phyloP scores from a whole-genome alignment of 108 stramenopile species.

The Poteriospumella lacustris region DNA sequence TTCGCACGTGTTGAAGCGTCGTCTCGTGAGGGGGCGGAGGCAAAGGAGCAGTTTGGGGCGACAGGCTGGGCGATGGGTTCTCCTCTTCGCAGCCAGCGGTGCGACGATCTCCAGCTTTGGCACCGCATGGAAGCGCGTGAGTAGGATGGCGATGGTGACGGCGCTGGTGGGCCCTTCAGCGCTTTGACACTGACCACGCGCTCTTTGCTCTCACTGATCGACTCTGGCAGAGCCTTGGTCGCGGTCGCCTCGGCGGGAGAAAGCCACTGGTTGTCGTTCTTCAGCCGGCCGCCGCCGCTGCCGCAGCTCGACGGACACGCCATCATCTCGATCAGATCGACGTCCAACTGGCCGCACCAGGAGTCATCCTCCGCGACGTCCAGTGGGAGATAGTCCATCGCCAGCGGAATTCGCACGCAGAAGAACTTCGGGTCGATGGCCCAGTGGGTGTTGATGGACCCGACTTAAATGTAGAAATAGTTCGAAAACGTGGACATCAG shows the following conservation, averaged over 20 bases:
- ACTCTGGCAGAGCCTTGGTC: neutral
- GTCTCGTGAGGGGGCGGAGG: no score
- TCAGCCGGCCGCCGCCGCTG: conserved; percentile 88
- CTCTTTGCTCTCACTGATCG: neutral
- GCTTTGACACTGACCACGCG: neutral
- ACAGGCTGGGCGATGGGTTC: no score
- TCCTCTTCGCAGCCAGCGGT: conserved; percentile 19
- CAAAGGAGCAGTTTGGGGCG: no score
- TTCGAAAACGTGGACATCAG: no score
- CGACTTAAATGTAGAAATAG: no score
- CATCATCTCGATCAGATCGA: conserved; percentile 90
- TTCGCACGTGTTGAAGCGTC: no score
- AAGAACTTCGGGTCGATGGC: no score
- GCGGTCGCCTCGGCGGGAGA: neutral
- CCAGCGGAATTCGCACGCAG: no score
- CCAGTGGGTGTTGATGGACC: no score
- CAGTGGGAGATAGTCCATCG: no score
- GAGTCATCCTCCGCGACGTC: no score
- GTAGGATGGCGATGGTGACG: neutral
- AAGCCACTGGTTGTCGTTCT: neutral
- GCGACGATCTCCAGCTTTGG: conserved; percentile 34
- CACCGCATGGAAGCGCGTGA: conserved; percentile 35
- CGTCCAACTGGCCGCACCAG: conserved; percentile 39
- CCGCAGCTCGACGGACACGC: conserved; percentile 93
- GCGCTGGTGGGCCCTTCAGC: neutral